Percentiles rank a stretch among this genome's conserved stretches.
phyloP scores from a whole-genome alignment of 257 asterid genomes.

The Plantago ovata region DNA sequence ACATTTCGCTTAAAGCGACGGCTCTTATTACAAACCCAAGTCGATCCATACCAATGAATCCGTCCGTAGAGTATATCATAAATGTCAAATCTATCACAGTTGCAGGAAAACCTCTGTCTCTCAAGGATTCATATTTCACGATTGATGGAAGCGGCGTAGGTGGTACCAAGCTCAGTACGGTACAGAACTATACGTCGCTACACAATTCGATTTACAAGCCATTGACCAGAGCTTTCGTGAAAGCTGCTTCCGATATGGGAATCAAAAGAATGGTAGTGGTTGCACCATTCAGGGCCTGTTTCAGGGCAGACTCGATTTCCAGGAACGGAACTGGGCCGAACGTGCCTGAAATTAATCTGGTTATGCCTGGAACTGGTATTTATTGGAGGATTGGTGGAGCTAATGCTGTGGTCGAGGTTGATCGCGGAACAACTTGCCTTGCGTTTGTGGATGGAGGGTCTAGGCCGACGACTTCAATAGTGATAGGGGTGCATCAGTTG shows the following conservation, averaged over 20 bases:
- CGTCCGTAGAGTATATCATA: constrained; percentile 48
- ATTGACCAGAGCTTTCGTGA: constrained; percentile 33
- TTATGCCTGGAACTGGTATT: constrained; percentile 34
- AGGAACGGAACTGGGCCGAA: constrained; percentile 31
- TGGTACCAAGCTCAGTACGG: constrained; percentile 57
- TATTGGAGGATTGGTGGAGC: constrained; percentile 42
- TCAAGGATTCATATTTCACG: constrained; percentile 33
- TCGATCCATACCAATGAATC: constrained; percentile 29
- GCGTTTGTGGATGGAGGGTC: constrained; percentile 53
- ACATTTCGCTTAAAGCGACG: constrained; percentile 16
- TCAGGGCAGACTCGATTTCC: constrained; percentile 28
- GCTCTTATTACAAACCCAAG: constrained; percentile 36
- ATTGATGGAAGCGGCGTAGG: constrained; percentile 39
- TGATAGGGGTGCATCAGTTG: constrained; percentile 47
- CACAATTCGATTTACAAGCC: constrained; percentile 42
- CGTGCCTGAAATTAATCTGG: constrained; percentile 49
- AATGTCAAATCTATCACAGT: constrained; percentile 38
- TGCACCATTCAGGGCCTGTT: constrained; percentile 52
- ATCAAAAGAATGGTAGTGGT: constrained; percentile 39
- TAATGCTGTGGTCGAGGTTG: constrained; percentile 53
- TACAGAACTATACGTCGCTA: constrained; percentile 36
- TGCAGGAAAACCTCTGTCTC: constrained; percentile 19
- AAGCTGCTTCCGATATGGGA: constrained; percentile 32
- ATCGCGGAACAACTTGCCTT: constrained; percentile 38
- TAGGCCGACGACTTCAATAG: constrained; percentile 39